phyloP scores from a whole-genome alignment of 2,329 filamentous ascomycete genomes.

The Trichoderma citrinoviride region DNA sequence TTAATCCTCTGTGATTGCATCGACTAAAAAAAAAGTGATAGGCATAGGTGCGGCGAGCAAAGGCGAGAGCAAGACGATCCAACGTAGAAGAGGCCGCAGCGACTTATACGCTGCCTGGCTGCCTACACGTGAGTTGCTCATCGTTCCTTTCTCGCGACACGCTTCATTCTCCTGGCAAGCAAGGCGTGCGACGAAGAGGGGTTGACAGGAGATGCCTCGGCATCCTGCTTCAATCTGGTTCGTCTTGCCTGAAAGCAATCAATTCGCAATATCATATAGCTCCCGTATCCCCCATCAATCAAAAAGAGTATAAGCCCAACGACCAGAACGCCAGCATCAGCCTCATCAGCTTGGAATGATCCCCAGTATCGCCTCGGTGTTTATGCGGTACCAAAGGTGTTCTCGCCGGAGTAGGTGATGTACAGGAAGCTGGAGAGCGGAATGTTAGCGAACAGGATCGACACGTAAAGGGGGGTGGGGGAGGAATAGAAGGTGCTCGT shows the following conservation, averaged over 20 bases:
- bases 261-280: slow-evolving; percentile 29
- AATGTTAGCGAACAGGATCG: not conserved
- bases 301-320: slow-evolving; percentile 29
- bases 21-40: not conserved
- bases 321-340: slow-evolving; percentile 40
- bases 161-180: not conserved
- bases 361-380: not conserved
- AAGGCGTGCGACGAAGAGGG: slow-evolving; percentile 8
- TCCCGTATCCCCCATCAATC: slow-evolving; percentile 28
- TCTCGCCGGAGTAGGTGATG: slow-evolving; percentile 99
- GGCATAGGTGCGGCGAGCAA: not conserved
- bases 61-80: not conserved
- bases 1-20: not conserved
- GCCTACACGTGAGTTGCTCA: not conserved
- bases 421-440: slow-evolving; percentile 73
- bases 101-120: not conserved
- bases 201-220: not conserved
- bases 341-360: slow-evolving; percentile 25
- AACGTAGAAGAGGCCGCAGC: not conserved
- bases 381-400: slow-evolving; percentile 74
- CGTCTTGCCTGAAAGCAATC: slow-evolving; percentile 5
- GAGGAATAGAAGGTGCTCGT: slow-evolving; percentile 30
- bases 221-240: slow-evolving; percentile 9
- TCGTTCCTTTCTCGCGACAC: not conserved
- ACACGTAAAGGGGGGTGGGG: not conserved